Percentiles rank a stretch among this genome's conserved stretches.
Conservation (phyloP, 495 filamentous ascomycete species). For the Aeminium ludgeri region DNA sequence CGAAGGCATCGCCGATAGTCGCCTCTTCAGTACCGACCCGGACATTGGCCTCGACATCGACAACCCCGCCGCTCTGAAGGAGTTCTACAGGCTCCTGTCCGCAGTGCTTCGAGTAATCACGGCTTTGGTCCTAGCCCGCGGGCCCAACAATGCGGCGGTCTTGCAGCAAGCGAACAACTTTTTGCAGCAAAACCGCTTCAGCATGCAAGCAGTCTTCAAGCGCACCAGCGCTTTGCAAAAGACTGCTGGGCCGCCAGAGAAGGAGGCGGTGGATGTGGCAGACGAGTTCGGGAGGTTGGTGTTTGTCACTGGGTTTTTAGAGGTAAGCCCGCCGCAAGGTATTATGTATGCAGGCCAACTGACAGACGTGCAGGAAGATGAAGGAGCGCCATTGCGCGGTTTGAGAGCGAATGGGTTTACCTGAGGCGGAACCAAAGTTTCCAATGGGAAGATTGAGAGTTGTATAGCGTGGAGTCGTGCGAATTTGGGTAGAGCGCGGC, state of each 20-base stretch:
- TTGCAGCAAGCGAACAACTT: slow-evolving; percentile 59
- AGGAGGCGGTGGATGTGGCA: slow-evolving; percentile 34
- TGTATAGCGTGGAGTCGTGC: too few species aligned
- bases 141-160: slow-evolving; percentile 61
- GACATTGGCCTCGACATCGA: slow-evolving; percentile 70
- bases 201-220: slow-evolving; percentile 83
- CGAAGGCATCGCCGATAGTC: slow-evolving; percentile 56
- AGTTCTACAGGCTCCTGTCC: slow-evolving; percentile 69
- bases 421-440: background rate
- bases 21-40: slow-evolving; percentile 76
- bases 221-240: slow-evolving; percentile 32
- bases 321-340: slow-evolving; percentile 29
- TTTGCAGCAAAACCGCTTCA: slow-evolving; percentile 56
- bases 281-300: slow-evolving; percentile 45
- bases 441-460: background rate
- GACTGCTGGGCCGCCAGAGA: slow-evolving; percentile 15
- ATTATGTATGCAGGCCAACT: background rate
- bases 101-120: slow-evolving; percentile 69
- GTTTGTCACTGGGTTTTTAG: slow-evolving; percentile 41
- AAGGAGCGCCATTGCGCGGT: slow-evolving; percentile 6
- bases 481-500: too few species aligned
- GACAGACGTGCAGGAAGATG: slow-evolving; percentile 11
- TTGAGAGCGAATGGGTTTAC: slow-evolving; percentile 10
- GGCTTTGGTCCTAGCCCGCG: slow-evolving; percentile 57
- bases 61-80: slow-evolving; percentile 50